Evolutionary conservation across 768 basidiomycete species (phyloP), one percentile per base, ranked within the genome.

Genomic region (Roridomyces roridus): DNA sequence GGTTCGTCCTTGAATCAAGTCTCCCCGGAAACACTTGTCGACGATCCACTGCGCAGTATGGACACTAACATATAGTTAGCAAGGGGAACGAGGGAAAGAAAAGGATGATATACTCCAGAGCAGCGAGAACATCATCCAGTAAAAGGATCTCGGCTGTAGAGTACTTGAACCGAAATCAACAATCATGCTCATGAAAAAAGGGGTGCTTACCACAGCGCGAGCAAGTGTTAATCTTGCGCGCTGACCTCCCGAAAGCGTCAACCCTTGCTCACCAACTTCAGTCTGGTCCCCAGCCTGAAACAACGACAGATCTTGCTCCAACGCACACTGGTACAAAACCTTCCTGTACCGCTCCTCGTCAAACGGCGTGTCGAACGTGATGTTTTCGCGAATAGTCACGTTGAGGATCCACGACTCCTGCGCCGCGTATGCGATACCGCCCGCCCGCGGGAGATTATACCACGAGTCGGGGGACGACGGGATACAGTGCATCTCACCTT

Each of bases 361-460:
- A 56, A 85, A 92, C 0, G 85, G 80, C 15, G 84, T 74, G 28
- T 92, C 92, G 59, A 96, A 96, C 46, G 90, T 71, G 54, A 96
- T 89, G 66, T 95, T 96, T 39, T 92, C 88, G 69, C 73, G 77
- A 50, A 92, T 89, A 0, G 89, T 91, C 57, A 87, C 88, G 61
- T 91, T 92, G 68, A 87, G 84, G 4, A 92, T 85, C 92, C 91
- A 95, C 2, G 88, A 85, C 67, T 92, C 89, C 68, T 95, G 92
- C 5, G 88, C 88, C 5, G 88, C 87, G 67, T 91, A 92, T 3
- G 90, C 86, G 29, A 94, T 79, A 4, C 91, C 90, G 0, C 79
- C 79, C 4, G 74, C 72, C 4, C 89, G 76, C 18, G 92, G 91
- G 6, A 93, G 80, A 57, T 82, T 84, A 69, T 80, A 89, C 79